Evolutionary conservation across 176 grass and related monocot species (phyloP).

Genomic region (Oryza officinalis): DNA sequence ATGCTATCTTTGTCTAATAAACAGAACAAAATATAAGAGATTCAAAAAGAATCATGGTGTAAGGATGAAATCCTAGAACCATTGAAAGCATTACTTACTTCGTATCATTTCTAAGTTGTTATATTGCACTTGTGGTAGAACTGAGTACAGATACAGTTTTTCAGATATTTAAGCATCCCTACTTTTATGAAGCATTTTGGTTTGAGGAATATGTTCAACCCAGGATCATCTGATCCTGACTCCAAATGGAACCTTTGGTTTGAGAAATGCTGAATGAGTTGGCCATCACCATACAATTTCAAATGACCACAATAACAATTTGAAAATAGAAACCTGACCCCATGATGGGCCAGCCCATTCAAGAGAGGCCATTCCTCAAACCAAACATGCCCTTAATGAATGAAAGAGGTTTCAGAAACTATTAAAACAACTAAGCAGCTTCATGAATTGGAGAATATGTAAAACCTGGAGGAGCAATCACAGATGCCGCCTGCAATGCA

Average conservation of each 20-base stretch:
- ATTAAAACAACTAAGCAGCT: constrained; percentile 26
- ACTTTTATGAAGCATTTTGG: constrained; percentile 25
- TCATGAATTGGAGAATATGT: constrained; percentile 28
- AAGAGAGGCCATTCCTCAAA: constrained; percentile 6
- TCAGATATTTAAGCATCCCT: constrained; percentile 20
- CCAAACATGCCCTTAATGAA: constrained; percentile 15
- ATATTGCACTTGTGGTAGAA: neutral
- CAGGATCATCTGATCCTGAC: constrained; percentile 24
- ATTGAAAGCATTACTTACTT: constrained; percentile 15
- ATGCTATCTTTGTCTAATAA: constrained; percentile 28
- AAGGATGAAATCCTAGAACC: constrained; percentile 7
- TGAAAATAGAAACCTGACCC: neutral
- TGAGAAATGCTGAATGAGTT: constrained; percentile 8
- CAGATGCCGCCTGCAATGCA: constrained; percentile 67
- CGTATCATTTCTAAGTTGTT: neutral
- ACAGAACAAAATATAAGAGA: constrained; percentile 21
- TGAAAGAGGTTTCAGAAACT: neutral
- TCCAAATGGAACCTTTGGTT: constrained; percentile 2
- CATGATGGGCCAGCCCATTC: constrained; percentile 7
- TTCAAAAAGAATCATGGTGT: constrained; percentile 16
- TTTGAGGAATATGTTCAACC: constrained; percentile 1
- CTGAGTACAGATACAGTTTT: neutral
- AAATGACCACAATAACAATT: neutral
- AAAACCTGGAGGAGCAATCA: constrained; percentile 77
- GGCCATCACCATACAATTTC: neutral